Evolutionary conservation across 202 grass and related monocot species (phyloP).

Genomic region (Musa balbisiana): DNA sequence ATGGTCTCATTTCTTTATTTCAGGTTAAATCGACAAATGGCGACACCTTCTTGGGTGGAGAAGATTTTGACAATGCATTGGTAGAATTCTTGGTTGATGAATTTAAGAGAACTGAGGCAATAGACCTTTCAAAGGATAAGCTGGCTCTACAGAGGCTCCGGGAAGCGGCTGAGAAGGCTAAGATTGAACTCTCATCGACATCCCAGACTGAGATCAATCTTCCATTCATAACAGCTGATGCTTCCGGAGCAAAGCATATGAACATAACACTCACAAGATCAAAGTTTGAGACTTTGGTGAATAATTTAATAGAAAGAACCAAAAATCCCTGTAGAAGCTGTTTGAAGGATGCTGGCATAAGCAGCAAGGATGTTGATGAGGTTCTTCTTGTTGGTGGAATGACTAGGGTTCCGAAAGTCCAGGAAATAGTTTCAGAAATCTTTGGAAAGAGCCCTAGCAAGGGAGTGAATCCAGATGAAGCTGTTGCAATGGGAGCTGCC

Average conservation of each 20-base stretch:
- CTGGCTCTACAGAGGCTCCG: constrained; percentile 18
- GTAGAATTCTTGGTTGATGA: constrained; percentile 23
- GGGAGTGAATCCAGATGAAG: constrained; percentile 28
- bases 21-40: constrained; percentile 28
- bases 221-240: constrained; percentile 24
- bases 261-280: constrained; percentile 20
- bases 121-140: constrained; percentile 23
- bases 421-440: constrained; percentile 22
- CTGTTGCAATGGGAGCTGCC: constrained; percentile 24
- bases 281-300: constrained; percentile 22
- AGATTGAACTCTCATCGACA: constrained; percentile 24
- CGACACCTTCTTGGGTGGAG: constrained; percentile 22
- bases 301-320: constrained; percentile 19
- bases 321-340: constrained; percentile 20
- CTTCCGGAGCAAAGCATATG: constrained; percentile 26
- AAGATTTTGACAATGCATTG: constrained; percentile 20
- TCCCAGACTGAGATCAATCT: constrained; percentile 23
- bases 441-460: constrained; percentile 26
- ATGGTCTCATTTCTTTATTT: background rate
- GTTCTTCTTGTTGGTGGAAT: constrained; percentile 24
- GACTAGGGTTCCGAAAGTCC: constrained; percentile 24
- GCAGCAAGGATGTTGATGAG: constrained; percentile 19
- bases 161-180: constrained; percentile 26
- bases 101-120: constrained; percentile 21
- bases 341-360: constrained; percentile 22